Base-by-base conservation (phyloP, 139 green algal genomes). In the Nannochloris sp. region DNA sequence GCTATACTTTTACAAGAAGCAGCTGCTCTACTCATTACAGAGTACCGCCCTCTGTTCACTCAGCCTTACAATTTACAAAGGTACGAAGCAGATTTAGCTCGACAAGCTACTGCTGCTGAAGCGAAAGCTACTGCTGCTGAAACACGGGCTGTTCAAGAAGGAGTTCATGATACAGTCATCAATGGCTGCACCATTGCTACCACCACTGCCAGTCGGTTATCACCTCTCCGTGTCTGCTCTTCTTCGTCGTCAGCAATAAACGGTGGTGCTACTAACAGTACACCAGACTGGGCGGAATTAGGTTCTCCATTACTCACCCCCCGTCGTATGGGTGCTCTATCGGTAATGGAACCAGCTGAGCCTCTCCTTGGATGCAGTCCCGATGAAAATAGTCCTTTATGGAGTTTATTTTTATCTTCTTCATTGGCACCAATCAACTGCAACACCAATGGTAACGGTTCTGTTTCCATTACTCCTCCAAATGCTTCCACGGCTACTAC, bases 1-100 rank as follows among this genome's bases (percentile, higher is more conserved):
- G 44, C 31, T 33, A 54, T 54, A 32, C 31, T 44, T 1, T 4
- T n/a, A 2, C 58, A 57, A 4, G 70, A 67, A 24, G 63, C 29
- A 4, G 58, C 34, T 19, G 64, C 60, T 56, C 56, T 77, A 31
- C 47, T 77, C 19, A 73, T 77, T 36, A 24, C 9, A 4, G 56
- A 77, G 44, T 77, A 73, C 64, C 56, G 71, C 23, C 64, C 56
- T n/a, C 46, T 77, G 2, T 77, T 77, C 64, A 73, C 64, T 35
- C 71, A 77, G 64, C 71, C 71, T 15, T 73, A 45, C 44, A 67
- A 57, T 38, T 63, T 72, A 36, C 27, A 60, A 2, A 54, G 65
- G 8, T 72, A 64, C 34, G 70, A 66, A 46, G 30, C 48, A 8
- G 70, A 77, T 24, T 35, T 44, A 6, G 55, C 68, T 0, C 36